Evolutionary conservation across 306 rosid species (phyloP).

Genomic region (Cucumis hystrix): DNA sequence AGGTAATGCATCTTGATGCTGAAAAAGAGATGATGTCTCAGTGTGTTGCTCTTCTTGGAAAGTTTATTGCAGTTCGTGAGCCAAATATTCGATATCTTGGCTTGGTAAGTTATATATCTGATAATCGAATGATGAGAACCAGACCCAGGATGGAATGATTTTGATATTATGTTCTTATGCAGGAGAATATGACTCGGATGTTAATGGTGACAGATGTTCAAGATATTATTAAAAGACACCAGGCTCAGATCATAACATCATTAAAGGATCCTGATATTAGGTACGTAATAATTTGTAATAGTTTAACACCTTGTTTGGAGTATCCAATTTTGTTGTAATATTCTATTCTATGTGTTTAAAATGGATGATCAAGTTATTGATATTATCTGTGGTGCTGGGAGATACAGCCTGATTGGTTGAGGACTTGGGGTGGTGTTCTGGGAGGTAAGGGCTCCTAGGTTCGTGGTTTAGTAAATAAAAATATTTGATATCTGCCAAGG

Average conservation of each 20-base stretch:
- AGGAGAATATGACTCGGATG: constrained; percentile 99
- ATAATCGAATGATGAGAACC: not conserved
- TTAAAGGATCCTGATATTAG: constrained; percentile 99
- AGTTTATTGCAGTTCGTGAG: constrained; percentile 97
- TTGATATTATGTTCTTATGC: constrained; percentile 20
- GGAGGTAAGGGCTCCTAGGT: not conserved
- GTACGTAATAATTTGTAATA: constrained; percentile 20
- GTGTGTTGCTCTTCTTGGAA: constrained; percentile 98
- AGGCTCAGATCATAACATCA: constrained; percentile 97
- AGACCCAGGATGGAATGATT: constrained; percentile 10
- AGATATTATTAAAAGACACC: constrained; percentile 96
- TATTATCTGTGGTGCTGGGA: not conserved
- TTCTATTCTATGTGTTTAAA: not conserved
- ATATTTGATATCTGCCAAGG: not conserved
- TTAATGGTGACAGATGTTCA: constrained; percentile 97
- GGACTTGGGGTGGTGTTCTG: not conserved
- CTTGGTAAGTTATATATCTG: constrained; percentile 43
- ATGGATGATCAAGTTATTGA: not conserved
- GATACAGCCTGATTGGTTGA: not conserved
- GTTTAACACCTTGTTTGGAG: constrained; percentile 14
- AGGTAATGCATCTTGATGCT: constrained; percentile 99
- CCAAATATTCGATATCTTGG: constrained; percentile 99
- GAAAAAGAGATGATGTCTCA: constrained; percentile 99
- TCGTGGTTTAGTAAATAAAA: not conserved
- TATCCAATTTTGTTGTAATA: not conserved